Evolutionary conservation across 371 early-diverging fungal genomes (phyloP).

Genomic region (Zopfochytrium polystomum): DNA sequence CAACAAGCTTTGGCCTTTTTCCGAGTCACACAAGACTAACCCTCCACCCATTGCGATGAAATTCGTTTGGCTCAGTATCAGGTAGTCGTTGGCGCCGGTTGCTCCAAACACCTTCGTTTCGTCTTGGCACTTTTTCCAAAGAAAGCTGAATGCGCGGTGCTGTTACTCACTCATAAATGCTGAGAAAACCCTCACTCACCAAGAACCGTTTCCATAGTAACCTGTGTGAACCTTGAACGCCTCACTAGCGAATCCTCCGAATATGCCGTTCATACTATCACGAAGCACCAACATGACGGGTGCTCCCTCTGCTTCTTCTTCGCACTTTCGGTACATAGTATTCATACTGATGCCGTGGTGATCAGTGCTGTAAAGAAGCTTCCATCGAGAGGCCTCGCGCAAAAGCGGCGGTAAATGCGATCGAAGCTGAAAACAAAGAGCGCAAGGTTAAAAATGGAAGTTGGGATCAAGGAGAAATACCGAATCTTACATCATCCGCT

Average conservation of each 20-base stretch:
- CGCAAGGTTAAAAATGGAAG: too few relatives aligned
- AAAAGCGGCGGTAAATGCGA: constrained; percentile 60
- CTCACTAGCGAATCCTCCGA: constrained; percentile 84
- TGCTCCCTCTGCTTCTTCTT: constrained; percentile 13
- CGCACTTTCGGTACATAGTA: constrained; percentile 63
- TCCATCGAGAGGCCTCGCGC: constrained; percentile 67
- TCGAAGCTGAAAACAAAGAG: constrained; percentile 39
- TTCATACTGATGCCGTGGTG: constrained; percentile 87
- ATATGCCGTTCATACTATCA: constrained; percentile 47
- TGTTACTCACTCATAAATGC: neutral
- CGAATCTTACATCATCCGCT: too few relatives aligned
- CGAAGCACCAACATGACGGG: constrained; percentile 36
- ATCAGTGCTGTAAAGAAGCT: constrained; percentile 80
- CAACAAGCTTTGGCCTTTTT: too few relatives aligned
- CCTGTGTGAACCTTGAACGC: constrained; percentile 61
- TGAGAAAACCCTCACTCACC: constrained; percentile 54
- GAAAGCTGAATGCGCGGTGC: too few relatives aligned
- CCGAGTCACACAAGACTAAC: too few relatives aligned
- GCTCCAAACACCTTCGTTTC: constrained; percentile 72
- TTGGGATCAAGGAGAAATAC: too few relatives aligned
- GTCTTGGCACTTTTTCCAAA: constrained; percentile 60
- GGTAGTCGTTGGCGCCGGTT: constrained; percentile 87
- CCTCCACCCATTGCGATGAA: constrained; percentile 92
- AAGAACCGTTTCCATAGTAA: constrained; percentile 88
- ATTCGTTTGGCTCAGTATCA: constrained; percentile 75